Conservation (phyloP, 139 green algal genomes). For the Ettlia oleoabundans region DNA sequence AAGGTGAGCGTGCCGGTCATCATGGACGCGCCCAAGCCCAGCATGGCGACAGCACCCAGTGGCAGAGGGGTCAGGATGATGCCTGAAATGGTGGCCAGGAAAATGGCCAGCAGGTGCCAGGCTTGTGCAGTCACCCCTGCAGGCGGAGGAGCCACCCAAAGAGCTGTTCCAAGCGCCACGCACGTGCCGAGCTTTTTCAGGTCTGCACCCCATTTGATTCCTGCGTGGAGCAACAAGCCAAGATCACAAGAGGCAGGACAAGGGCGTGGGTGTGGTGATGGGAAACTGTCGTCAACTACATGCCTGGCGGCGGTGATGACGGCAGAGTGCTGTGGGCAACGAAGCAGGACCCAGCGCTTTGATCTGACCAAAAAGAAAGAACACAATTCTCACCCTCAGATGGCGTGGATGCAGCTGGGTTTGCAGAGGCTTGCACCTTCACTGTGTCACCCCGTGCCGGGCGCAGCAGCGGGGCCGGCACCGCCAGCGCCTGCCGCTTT, state of each 20-base stretch:
- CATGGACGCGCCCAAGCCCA: conserved; percentile 94
- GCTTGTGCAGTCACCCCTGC: conserved; percentile 79
- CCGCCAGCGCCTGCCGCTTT: too few relatives aligned
- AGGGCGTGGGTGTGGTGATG: too few relatives aligned
- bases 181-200: conserved; percentile 89
- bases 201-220: conserved; percentile 90
- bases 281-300: background rate
- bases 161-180: conserved; percentile 70
- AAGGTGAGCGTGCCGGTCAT: conserved; percentile 97
- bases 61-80: conserved; percentile 94
- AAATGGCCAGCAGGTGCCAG: conserved; percentile 95
- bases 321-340: too few relatives aligned
- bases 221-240: background rate
- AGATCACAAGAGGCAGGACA: background rate
- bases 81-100: conserved; percentile 80
- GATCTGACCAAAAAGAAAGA: too few relatives aligned
- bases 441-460: too few relatives aligned
- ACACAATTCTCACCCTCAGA: too few relatives aligned
- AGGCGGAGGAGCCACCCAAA: conserved; percentile 88
- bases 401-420: too few relatives aligned
- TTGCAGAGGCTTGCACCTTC: too few relatives aligned
- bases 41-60: conserved; percentile 96
- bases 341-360: too few relatives aligned
- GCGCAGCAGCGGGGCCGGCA: too few relatives aligned
- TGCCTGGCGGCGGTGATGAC: too few relatives aligned